Conservation (phyloP, 768 basidiomycete genomes). For the Terana coerulea region DNA sequence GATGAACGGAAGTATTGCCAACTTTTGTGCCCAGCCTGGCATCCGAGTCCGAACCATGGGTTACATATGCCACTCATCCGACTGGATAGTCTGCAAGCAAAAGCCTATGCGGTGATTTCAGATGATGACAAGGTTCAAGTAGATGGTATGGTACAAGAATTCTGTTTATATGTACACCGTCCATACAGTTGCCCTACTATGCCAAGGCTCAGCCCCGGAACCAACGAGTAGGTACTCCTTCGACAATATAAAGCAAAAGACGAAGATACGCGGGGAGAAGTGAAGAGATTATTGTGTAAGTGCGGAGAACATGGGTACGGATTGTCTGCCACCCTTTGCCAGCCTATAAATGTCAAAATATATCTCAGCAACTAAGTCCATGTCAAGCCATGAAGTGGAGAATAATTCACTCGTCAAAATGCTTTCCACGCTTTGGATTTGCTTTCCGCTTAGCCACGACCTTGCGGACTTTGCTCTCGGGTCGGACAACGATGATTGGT, state of each 20-base stretch:
- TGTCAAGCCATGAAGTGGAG: background rate
- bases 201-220: no score
- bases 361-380: background rate
- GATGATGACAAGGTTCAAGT: no score
- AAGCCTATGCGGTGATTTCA: no score
- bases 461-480: constrained; percentile 84
- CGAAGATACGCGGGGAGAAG: background rate
- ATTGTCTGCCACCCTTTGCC: constrained; percentile 15
- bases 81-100: no score
- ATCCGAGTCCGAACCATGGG: no score
- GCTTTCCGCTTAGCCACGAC: constrained; percentile 80
- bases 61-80: no score
- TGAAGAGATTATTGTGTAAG: constrained; percentile 16
- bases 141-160: no score
- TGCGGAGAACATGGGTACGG: constrained; percentile 21
- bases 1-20: no score
- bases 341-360: background rate
- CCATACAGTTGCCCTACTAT: no score
- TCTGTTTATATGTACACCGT: no score
- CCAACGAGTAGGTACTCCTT: no score
- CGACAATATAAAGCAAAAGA: background rate
- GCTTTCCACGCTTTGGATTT: constrained; percentile 83
- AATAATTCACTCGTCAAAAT: constrained; percentile 62
- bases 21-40: no score
- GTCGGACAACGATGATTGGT: constrained; percentile 92